These are phyloP conservation scores for Yamadazyma atlantica DNA, from an alignment of 1,139 yeast species.

Conservation along the genomic window DNA sequence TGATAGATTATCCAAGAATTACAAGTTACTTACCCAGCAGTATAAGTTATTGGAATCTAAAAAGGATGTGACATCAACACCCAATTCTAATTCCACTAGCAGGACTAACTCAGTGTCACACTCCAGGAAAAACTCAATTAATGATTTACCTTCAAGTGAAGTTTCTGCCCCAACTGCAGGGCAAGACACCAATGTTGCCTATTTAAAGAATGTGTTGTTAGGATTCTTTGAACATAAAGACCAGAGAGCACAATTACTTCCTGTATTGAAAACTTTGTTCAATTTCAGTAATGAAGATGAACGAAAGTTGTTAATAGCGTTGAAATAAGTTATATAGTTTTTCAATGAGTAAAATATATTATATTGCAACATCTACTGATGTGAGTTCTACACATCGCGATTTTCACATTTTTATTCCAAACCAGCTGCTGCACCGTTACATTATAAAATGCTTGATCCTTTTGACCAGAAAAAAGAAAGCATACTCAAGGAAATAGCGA, in stretches of 20 bases:
- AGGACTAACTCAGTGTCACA: conserved; percentile 3
- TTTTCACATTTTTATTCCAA: neutral
- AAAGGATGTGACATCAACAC: conserved; percentile 4
- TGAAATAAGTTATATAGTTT: conserved; percentile 34
- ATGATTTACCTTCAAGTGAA: neutral
- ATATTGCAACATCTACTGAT: neutral
- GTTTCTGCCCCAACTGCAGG: conserved; percentile 2
- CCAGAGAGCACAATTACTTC: conserved; percentile 80
- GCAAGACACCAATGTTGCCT: conserved; percentile 53
- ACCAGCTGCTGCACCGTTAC: neutral
- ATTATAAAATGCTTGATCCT: conserved; percentile 45
- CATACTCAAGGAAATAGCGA: conserved; percentile 55
- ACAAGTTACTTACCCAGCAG: conserved; percentile 60
- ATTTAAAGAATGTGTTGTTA: conserved; percentile 80
- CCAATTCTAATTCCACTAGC: conserved; percentile 4
- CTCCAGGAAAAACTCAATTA: conserved; percentile 1
- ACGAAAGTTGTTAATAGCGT: conserved; percentile 61
- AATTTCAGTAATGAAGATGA: conserved; percentile 71
- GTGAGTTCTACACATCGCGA: conserved; percentile 1
- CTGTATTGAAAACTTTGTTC: conserved; percentile 77
- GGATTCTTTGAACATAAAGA: conserved; percentile 91
- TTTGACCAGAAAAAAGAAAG: conserved; percentile 68
- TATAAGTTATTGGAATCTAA: conserved; percentile 35
- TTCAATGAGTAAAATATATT: neutral
- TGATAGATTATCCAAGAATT: conserved; percentile 65